Conservation (phyloP, 2,329 filamentous ascomycete genomes). For the Alternaria incomplexa region DNA sequence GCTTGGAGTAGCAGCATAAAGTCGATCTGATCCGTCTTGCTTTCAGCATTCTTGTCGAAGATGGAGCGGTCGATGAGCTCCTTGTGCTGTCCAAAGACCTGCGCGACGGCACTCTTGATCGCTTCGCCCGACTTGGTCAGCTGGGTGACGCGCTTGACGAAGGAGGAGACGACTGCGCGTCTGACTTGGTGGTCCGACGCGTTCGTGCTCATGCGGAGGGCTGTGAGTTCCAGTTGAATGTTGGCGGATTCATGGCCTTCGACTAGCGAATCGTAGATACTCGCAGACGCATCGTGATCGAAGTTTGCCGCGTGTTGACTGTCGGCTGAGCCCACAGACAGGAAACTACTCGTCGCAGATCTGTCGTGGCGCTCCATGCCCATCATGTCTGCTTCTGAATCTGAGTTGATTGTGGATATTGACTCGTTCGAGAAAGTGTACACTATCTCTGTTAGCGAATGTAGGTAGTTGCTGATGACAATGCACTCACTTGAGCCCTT, state of each 20-base stretch:
- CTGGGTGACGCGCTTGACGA: conserved; percentile 80
- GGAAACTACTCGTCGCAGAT: conserved; percentile 72
- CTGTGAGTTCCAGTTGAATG: conserved; percentile 92
- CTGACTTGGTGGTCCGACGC: conserved; percentile 90
- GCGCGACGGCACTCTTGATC: conserved; percentile 50
- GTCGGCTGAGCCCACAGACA: conserved; percentile 73
- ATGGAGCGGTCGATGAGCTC: conserved; percentile 65
- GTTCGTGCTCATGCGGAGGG: conserved; percentile 87
- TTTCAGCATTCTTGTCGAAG: conserved; percentile 60
- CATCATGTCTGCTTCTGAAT: conserved; percentile 50
- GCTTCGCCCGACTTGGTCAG: conserved; percentile 60
- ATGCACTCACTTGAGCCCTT: conserved; percentile 41
- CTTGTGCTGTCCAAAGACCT: conserved; percentile 59
- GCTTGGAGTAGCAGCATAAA: conserved; percentile 82
- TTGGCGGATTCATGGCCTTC: conserved; percentile 76
- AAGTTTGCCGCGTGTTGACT: conserved; percentile 66
- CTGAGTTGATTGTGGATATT: conserved; percentile 68
- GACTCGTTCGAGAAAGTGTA: conserved; percentile 64
- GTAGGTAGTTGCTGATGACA: too few species aligned
- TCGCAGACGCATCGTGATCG: conserved; percentile 84
- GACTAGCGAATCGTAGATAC: conserved; percentile 84
- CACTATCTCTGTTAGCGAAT: conserved; percentile 40
- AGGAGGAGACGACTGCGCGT: conserved; percentile 81
- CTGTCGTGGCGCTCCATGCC: conserved; percentile 57
- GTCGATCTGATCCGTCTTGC: conserved; percentile 77